A percentile compares a stretch with the other conserved stretches of the same genome.
Evolutionary conservation across 148 eudicot genomes (phyloP).

Genomic region (Bassia scoparia): DNA sequence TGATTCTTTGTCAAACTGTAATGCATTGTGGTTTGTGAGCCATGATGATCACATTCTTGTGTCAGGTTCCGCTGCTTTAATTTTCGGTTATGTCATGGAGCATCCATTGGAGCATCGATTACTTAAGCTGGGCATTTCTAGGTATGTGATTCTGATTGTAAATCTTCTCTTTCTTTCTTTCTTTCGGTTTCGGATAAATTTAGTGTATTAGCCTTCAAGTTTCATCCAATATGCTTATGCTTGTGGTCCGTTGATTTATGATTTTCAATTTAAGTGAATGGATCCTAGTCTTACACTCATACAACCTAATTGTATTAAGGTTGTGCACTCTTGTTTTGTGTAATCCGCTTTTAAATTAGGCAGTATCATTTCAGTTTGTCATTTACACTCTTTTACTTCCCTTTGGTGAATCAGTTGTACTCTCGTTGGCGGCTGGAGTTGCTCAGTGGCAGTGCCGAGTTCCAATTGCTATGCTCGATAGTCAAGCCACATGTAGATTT

Average conservation of each 20-base stretch:
- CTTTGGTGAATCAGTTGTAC: slow-evolving; percentile 34
- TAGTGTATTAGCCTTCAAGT: not conserved
- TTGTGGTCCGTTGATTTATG: not conserved
- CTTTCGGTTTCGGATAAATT: not conserved
- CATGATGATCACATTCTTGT: no score
- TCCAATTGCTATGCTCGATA: slow-evolving; percentile 81
- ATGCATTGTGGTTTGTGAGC: no score
- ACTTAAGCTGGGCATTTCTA: not conserved
- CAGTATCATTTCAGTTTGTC: not conserved
- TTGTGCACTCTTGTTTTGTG: not conserved
- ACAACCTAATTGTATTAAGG: not conserved
- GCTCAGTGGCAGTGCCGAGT: slow-evolving; percentile 62
- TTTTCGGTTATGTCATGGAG: not conserved
- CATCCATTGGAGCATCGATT: slow-evolving; percentile 7
- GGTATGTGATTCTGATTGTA: slow-evolving; percentile 15
- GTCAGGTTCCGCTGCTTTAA: no score
- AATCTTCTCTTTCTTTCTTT: not conserved
- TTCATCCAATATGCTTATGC: not conserved
- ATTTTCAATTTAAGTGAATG: not conserved
- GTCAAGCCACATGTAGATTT: slow-evolving; percentile 77
- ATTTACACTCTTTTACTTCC: not conserved
- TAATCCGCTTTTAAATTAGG: not conserved
- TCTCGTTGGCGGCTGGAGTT: slow-evolving; percentile 43
- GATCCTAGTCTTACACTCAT: not conserved
- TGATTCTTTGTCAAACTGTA: not conserved